These are phyloP conservation scores for Penicillium paxilli DNA, from an alignment of 495 filamentous ascomycete genomes.

Conservation along the genomic window DNA sequence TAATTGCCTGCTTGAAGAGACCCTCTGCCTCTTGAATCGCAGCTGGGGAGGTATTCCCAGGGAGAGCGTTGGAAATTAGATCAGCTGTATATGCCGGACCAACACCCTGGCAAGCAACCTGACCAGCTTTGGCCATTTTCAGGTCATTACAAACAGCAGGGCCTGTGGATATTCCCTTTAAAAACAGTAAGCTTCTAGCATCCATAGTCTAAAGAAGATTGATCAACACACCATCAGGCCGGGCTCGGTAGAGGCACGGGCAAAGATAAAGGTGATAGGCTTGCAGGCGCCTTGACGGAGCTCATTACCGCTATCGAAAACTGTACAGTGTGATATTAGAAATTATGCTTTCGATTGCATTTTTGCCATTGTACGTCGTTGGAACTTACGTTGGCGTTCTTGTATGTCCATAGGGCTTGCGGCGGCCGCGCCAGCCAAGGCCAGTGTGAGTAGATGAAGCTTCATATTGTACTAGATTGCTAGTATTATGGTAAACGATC, in stretches of 20 bases:
- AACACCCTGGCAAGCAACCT: constrained; percentile 39
- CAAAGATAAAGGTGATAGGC: constrained; percentile 52
- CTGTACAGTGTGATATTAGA: not conserved
- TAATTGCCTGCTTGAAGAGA: constrained; percentile 37
- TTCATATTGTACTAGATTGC: not conserved
- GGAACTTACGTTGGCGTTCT: constrained; percentile 13
- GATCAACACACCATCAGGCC: constrained; percentile 10
- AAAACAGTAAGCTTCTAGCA: not conserved
- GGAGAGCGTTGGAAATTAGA: constrained; percentile 24
- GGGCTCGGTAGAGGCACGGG: constrained; percentile 48
- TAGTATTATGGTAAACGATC: too few relatives aligned
- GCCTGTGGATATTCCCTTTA: constrained; percentile 40
- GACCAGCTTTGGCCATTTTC: constrained; percentile 21
- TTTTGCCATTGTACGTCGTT: too few relatives aligned
- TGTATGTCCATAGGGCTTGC: constrained; percentile 15
- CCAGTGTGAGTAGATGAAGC: constrained; percentile 5
- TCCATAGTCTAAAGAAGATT: not conserved
- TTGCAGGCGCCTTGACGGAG: constrained; percentile 47
- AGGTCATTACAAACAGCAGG: constrained; percentile 41
- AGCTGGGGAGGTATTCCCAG: constrained; percentile 28
- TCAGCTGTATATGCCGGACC: constrained; percentile 34
- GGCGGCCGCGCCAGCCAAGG: constrained; percentile 9
- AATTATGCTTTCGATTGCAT: too few relatives aligned
- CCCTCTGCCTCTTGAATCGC: constrained; percentile 44
- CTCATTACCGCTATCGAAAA: constrained; percentile 32